phyloP scores from a whole-genome alignment of 306 rosid genomes.

The Neltuma alba region DNA sequence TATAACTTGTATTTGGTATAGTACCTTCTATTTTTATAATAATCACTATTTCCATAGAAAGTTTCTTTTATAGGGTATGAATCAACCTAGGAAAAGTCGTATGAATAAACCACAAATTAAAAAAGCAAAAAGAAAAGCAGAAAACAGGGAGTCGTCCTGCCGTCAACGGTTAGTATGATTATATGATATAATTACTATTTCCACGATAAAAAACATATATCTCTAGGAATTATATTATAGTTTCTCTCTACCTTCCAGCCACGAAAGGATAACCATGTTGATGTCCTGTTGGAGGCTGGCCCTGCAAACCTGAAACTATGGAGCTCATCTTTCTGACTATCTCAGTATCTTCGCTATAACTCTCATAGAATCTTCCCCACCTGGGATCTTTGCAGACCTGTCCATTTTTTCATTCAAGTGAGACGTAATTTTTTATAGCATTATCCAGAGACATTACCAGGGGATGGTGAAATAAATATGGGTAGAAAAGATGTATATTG shows the following conservation, averaged over 20 bases:
- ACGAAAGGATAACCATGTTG: constrained; percentile 74
- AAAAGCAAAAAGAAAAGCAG: background rate
- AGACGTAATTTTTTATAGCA: constrained; percentile 17
- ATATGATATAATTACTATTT: background rate
- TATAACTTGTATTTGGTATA: background rate
- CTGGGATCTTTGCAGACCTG: constrained; percentile 91
- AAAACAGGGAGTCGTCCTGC: background rate
- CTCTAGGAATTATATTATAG: background rate
- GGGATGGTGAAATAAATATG: background rate
- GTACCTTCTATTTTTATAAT: background rate
- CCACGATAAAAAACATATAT: background rate
- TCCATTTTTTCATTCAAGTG: constrained; percentile 25
- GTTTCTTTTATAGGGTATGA: background rate
- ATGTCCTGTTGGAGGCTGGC: constrained; percentile 72
- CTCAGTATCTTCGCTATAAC: constrained; percentile 83
- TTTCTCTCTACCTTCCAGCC: constrained; percentile 66
- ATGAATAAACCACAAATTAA: background rate
- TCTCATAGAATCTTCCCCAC: constrained; percentile 92
- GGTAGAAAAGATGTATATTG: background rate
- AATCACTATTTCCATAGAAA: background rate
- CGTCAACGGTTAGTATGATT: background rate
- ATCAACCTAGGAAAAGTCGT: background rate
- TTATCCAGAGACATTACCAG: background rate
- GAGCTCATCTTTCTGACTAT: constrained; percentile 55
- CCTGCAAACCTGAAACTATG: constrained; percentile 82